phyloP scores from a whole-genome alignment of 2,329 filamentous ascomycete genomes.

The Gremmenia infestans region DNA sequence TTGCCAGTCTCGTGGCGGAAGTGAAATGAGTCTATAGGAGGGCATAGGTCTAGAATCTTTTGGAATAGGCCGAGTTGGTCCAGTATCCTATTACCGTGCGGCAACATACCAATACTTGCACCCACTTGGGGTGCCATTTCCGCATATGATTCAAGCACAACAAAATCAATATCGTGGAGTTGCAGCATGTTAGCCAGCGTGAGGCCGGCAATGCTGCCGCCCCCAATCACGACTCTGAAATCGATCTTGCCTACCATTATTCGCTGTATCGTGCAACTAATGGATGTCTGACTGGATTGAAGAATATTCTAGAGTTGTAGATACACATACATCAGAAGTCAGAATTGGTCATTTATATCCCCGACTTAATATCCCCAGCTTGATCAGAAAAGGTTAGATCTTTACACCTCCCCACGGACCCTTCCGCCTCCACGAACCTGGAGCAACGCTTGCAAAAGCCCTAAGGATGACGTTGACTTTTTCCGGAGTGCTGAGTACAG shows the following conservation, averaged over 20 bases:
- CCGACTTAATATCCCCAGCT: too few relatives aligned
- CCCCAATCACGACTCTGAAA: conserved; percentile 54
- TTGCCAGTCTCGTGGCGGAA: conserved; percentile 7
- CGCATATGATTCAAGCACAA: conserved; percentile 41
- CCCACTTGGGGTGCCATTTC: conserved; percentile 42
- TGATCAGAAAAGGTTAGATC: too few relatives aligned
- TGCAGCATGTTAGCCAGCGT: conserved; percentile 43
- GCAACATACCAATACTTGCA: conserved; percentile 41
- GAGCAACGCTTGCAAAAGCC: too few relatives aligned
- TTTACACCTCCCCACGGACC: too few relatives aligned
- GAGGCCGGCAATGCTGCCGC: conserved; percentile 45
- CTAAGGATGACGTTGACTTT: too few relatives aligned
- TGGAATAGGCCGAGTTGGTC: conserved; percentile 44
- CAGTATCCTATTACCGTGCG: conserved; percentile 41
- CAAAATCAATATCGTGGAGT: conserved; percentile 40
- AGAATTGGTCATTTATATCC: too few relatives aligned
- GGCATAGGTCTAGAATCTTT: conserved; percentile 1
- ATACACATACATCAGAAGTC: too few relatives aligned
- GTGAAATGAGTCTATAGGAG: not conserved
- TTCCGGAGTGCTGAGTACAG: too few relatives aligned
- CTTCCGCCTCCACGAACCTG: too few relatives aligned
- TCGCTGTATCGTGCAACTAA: not conserved
- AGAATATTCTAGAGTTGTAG: too few relatives aligned
- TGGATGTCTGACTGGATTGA: too few relatives aligned
- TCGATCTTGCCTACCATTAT: conserved; percentile 10